These are phyloP conservation scores for Cercospora sojina DNA, from an alignment of 2,329 filamentous ascomycete species.

Conservation along the genomic window DNA sequence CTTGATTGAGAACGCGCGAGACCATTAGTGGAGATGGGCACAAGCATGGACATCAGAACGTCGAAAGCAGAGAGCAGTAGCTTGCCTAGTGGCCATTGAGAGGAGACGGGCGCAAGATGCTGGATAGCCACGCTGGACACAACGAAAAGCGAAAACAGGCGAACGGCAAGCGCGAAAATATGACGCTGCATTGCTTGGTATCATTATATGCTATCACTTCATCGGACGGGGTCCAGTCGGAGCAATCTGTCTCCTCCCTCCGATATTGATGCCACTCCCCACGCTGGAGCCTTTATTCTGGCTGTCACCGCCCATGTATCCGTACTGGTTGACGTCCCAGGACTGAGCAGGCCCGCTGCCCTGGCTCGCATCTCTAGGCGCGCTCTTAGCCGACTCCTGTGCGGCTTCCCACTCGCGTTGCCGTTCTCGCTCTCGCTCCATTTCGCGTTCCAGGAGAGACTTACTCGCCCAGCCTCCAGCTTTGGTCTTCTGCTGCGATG, in stretches of 20 bases:
- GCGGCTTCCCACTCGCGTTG: conserved; percentile 78
- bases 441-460: conserved; percentile 73
- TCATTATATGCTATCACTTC: conserved; percentile 39
- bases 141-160: not conserved
- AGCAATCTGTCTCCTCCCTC: conserved; percentile 67
- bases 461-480: conserved; percentile 64
- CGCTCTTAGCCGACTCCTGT: conserved; percentile 63
- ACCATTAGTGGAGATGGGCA: not conserved
- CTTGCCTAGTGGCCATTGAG: not conserved
- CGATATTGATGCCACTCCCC: conserved; percentile 62
- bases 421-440: conserved; percentile 74
- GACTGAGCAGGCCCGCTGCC: conserved; percentile 66
- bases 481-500: conserved; percentile 61
- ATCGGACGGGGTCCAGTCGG: conserved; percentile 69
- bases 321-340: conserved; percentile 77
- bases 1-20: not conserved
- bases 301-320: conserved; percentile 71
- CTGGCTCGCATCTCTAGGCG: conserved; percentile 55
- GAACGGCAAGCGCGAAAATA: not conserved
- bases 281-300: conserved; percentile 64
- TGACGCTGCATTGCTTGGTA: conserved; percentile 10
- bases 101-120: not conserved
- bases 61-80: not conserved
- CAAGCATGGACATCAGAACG: not conserved
- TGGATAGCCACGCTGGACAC: not conserved